Percentiles rank a stretch among this genome's conserved stretches.
Evolutionary conservation across 192 early-diverging fungal genomes (phyloP).

Genomic region (Entrophospora sp.): DNA sequence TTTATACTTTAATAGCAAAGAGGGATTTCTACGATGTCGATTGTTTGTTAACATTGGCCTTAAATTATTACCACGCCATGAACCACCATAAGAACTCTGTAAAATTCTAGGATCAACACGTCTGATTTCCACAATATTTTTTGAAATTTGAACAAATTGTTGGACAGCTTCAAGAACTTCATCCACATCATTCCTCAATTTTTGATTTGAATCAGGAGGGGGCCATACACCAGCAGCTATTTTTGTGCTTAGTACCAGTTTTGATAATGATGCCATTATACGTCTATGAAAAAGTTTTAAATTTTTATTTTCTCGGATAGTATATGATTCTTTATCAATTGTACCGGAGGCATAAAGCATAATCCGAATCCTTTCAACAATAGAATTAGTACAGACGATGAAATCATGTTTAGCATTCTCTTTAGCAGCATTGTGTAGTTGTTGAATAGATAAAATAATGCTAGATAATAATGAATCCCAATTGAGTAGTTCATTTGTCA

Average conservation of each 20-base stretch:
- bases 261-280: conserved; percentile 75
- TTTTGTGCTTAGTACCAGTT: conserved; percentile 75
- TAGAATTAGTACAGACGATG: conserved; percentile 41
- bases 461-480: conserved; percentile 45
- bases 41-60: too few species aligned
- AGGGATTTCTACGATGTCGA: too few species aligned
- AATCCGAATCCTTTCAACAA: conserved; percentile 73
- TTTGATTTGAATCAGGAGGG: conserved; percentile 67
- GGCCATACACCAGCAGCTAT: conserved; percentile 85
- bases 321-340: conserved; percentile 55
- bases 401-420: conserved; percentile 45
- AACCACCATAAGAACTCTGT: conserved; percentile 6
- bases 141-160: conserved; percentile 64
- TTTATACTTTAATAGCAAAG: too few species aligned
- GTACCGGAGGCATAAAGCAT: conserved; percentile 80
- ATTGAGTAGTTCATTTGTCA: conserved; percentile 25
- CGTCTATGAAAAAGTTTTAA: conserved; percentile 64
- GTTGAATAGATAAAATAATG: conserved; percentile 44
- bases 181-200: conserved; percentile 64
- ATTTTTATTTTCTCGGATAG: conserved; percentile 52
- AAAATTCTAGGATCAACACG: conserved; percentile 12
- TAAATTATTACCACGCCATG: conserved; percentile 21
- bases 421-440: conserved; percentile 43
- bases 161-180: conserved; percentile 71
- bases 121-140: conserved; percentile 31